Conservation (phyloP, 176 grass and related monocot species). For the sorghum (Sorghum bicolor) region DNA sequence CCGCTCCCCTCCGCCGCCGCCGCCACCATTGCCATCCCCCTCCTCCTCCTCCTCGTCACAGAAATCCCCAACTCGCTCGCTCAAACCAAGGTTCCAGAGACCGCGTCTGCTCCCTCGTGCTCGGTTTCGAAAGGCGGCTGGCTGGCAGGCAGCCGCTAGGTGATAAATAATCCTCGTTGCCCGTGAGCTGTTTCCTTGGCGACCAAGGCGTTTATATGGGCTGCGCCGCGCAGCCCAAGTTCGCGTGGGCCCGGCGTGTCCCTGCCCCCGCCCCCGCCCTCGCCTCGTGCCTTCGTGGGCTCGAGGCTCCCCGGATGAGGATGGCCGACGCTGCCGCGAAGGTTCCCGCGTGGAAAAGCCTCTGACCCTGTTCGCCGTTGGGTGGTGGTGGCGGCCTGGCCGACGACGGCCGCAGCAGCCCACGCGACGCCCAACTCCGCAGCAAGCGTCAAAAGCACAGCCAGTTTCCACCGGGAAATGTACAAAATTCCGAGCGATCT, state of each 20-base stretch:
- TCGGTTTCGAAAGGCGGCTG: slow-evolving; percentile 30
- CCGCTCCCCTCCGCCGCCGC: slow-evolving; percentile 18
- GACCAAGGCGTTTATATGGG: slow-evolving; percentile 33
- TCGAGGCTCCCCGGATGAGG: slow-evolving; percentile 12
- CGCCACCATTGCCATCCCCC: slow-evolving; percentile 3
- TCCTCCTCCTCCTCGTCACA: neutral
- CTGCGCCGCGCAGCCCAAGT: neutral
- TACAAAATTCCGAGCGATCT: neutral
- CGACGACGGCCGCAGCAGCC: neutral
- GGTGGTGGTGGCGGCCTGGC: neutral
- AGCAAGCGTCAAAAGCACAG: slow-evolving; percentile 1
- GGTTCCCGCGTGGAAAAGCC: slow-evolving; percentile 32
- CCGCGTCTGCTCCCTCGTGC: neutral
- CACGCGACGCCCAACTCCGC: neutral
- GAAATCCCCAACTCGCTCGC: neutral
- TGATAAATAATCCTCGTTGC: neutral
- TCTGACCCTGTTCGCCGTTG: slow-evolving; percentile 13
- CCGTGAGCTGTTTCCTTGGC: slow-evolving; percentile 23
- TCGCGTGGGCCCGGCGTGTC: neutral
- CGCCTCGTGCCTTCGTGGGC: neutral
- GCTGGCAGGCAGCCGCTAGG: neutral
- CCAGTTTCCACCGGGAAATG: slow-evolving; percentile 17
- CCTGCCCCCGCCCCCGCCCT: neutral
- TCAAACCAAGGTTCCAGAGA: slow-evolving; percentile 16
- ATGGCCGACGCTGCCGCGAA: slow-evolving; percentile 12